A percentile compares a stretch with the other conserved stretches of the same genome.
Evolutionary conservation across 2,329 filamentous ascomycete species (phyloP).

Genomic region (Leptosphaerulina australis): DNA sequence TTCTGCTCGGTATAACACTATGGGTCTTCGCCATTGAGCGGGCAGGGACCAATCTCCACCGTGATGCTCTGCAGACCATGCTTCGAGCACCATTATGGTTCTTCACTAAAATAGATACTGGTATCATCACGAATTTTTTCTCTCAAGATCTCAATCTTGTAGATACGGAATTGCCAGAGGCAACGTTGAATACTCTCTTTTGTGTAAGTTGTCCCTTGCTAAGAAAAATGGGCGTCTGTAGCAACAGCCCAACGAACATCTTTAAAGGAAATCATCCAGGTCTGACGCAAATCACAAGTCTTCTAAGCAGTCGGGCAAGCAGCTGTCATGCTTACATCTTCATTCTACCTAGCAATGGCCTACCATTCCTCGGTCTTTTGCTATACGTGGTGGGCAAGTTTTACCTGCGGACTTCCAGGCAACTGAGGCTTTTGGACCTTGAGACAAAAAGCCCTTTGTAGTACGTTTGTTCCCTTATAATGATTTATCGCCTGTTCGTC

Average conservation of each 20-base stretch:
- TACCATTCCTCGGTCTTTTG: slow-evolving; percentile 43
- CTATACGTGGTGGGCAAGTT: slow-evolving; percentile 37
- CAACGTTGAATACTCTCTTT: slow-evolving; percentile 2
- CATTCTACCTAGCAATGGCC: slow-evolving; percentile 44
- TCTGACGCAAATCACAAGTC: too few relatives aligned
- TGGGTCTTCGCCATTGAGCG: background rate
- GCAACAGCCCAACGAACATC: slow-evolving; percentile 25
- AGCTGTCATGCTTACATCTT: too few relatives aligned
- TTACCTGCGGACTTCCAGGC: slow-evolving; percentile 53
- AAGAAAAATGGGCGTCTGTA: too few relatives aligned
- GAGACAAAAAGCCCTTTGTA: slow-evolving; percentile 56
- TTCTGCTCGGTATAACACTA: background rate
- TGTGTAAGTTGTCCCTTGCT: too few relatives aligned
- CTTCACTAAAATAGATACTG: slow-evolving; percentile 2
- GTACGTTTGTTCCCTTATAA: slow-evolving; percentile 18
- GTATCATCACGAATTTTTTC: slow-evolving; percentile 12
- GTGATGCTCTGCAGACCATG: background rate
- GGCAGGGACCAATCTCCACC: slow-evolving; percentile 3
- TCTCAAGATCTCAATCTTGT: slow-evolving; percentile 21
- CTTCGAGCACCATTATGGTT: slow-evolving; percentile 5
- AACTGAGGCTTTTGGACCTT: slow-evolving; percentile 57
- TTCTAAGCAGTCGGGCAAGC: too few relatives aligned
- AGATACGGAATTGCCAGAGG: slow-evolving; percentile 11
- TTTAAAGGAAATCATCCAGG: too few relatives aligned
- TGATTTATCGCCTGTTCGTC: too few relatives aligned